phyloP scores from a whole-genome alignment of 768 basidiomycete species.

The Mrakia frigida region DNA sequence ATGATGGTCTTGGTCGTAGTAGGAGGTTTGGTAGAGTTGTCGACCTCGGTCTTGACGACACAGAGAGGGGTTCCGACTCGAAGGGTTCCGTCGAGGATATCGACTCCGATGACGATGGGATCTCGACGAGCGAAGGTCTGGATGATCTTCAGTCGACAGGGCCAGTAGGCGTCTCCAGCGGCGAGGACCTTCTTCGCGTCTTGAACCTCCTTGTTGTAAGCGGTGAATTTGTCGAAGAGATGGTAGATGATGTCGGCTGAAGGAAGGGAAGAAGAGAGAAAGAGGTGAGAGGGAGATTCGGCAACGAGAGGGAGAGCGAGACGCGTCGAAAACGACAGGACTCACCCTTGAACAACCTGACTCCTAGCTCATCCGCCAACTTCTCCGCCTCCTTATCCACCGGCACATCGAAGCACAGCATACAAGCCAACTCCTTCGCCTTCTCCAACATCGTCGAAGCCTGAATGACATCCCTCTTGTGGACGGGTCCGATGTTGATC shows the following conservation, averaged over 20 bases:
- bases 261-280: background rate
- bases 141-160: conserved; percentile 84
- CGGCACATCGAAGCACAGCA: conserved; percentile 92
- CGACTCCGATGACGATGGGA: conserved; percentile 93
- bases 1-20: conserved; percentile 88
- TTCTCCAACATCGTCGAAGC: conserved; percentile 90
- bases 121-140: conserved; percentile 95
- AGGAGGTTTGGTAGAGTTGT: conserved; percentile 35
- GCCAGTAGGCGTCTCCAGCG: conserved; percentile 93
- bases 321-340: background rate
- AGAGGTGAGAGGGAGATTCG: background rate
- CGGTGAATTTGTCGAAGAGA: conserved; percentile 91
- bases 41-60: conserved; percentile 85
- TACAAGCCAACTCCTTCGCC: conserved; percentile 88
- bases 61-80: conserved; percentile 90
- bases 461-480: conserved; percentile 91
- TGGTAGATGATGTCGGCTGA: conserved; percentile 98
- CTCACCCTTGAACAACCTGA: conserved; percentile 85
- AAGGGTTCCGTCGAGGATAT: conserved; percentile 86
- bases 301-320: background rate
- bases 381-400: conserved; percentile 90
- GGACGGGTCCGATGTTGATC: conserved; percentile 95
- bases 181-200: conserved; percentile 91
- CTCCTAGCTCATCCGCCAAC: conserved; percentile 88
- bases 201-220: conserved; percentile 82